Evolutionary conservation across 2,329 filamentous ascomycete species (phyloP), one percentile per base, ranked within the genome.

Genomic region (Nothophaeocryptopus gaeumannii): DNA sequence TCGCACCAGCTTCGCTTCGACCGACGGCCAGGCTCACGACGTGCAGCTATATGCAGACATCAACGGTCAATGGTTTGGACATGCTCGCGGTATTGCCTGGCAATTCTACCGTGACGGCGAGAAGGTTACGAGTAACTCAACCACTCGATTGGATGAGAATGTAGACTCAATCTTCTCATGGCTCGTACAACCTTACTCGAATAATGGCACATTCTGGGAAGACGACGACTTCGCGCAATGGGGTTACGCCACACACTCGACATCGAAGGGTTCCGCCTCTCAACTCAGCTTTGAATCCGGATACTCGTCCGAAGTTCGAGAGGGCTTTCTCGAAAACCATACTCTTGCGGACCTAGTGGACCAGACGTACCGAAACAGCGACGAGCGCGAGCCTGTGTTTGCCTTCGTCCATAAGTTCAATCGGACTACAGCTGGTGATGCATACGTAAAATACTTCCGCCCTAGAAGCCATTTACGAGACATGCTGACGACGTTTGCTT

Each of bases 31-130:
- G n/a, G 15, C 26, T 12, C 50, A 53, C n/a, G 31, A 45, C 26
- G 45, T 53, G 10, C 31, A 53, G 40, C 36, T 53, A 13, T 48
- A 53, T 29, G 43, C 40, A 34, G 46, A 48, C 36, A 33, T 48
- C 32, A 40, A 39, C 32, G 39, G 46, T 26, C 20, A 26, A 26
- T 26, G 20, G 20, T 26, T 26, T 26, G 20, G 20, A 26, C 20
- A 26, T 26, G 20, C 3, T 26, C 20, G 20, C 20, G 20, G 20
- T 7, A 7, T 26, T 3, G 20, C 20, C 20, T 26, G 20, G 20
- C 20, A 26, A 26, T 26, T 26, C 20, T 26, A 26, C 20, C 20
- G 20, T 26, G 20, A 26, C 20, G 20, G 20, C 20, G 20, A 26
- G 20, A 7, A 26, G 20, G 3, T 26, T 26, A 7, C 20, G 20